Conservation (phyloP, 2,329 filamentous ascomycete genomes). For the Penicillium sp. region DNA sequence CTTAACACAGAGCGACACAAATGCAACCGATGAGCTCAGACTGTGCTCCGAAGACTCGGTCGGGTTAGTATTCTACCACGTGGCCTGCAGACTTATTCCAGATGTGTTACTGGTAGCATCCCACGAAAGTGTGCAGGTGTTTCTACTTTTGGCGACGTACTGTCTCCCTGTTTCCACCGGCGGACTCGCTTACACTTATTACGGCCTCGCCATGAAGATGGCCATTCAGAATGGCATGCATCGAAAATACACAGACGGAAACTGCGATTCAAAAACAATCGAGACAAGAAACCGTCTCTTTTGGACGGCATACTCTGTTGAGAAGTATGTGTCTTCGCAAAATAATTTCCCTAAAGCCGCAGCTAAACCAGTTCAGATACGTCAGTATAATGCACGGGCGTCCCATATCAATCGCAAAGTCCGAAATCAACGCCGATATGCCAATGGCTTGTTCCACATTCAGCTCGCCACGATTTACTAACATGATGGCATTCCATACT, state of each 20-base stretch:
- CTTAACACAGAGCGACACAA: conserved; percentile 21
- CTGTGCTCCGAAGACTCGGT: conserved; percentile 52
- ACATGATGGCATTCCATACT: conserved; percentile 50
- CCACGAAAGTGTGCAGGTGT: conserved; percentile 60
- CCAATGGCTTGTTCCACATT: conserved; percentile 48
- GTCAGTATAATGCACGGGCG: conserved; percentile 59
- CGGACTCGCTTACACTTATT: conserved; percentile 58
- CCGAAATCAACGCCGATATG: conserved; percentile 56
- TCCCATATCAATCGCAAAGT: conserved; percentile 54
- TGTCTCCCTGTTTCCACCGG: conserved; percentile 57
- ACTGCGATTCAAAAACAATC: conserved; percentile 49
- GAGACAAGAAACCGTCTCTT: conserved; percentile 58
- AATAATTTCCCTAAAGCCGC: background rate
- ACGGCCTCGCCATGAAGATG: conserved; percentile 57
- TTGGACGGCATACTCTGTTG: conserved; percentile 59
- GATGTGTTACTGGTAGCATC: conserved; percentile 59
- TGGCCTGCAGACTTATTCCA: conserved; percentile 55
- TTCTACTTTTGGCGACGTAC: conserved; percentile 58
- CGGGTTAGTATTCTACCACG: conserved; percentile 58
- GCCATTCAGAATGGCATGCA: conserved; percentile 64
- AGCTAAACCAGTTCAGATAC: conserved; percentile 39
- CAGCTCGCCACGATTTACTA: conserved; percentile 45
- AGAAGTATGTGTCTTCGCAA: conserved; percentile 45
- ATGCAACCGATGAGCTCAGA: conserved; percentile 26
- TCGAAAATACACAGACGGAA: conserved; percentile 49